Evolutionary conservation across 805 yeast species (phyloP), one percentile per base, ranked within the genome.

Genomic region (Gaillardinia entomophila): DNA sequence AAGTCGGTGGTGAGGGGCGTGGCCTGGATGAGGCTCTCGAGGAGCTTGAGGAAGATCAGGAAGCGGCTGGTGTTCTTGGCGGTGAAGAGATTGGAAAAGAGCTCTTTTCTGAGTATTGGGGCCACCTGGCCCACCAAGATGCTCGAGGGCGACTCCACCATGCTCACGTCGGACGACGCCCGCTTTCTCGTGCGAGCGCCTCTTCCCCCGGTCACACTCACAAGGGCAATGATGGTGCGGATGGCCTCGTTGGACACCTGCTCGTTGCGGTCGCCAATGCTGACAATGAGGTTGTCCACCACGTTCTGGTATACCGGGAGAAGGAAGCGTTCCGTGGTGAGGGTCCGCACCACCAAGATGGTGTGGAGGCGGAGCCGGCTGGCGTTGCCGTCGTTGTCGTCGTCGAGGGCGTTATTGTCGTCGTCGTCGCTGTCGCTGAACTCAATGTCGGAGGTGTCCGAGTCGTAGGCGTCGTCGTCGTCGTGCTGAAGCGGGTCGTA

Each of bases 341-440:
- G 35, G 0, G 66, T 46, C 12, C 64, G 51, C 6, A 71, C 45
- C 22, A 77, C 46, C 19, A 55, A 57, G 5, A 74, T 63, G 0
- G 84, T 57, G 33, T 68, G 70, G 26, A 73, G 60, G 37, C 92
- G 61, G 13, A 83, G 55, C 41, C 74, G 79, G 82, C 89, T 79
- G 2, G 81, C 64, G 32, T 62, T 65, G 33, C 73, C 81, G 13
- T 48, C 52, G 16, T 57, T 62, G 20, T 61, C 62, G 15, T 54
- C 57, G 14, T 55, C 59, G 36, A 55, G 53, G 18, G 31, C 40
- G 11, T 38, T 36, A n/a, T 41, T 43, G 17, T 37, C 40, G 3
- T 42, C 45, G 12, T 39, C 40, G 16, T 33, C 34, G 13, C 37
- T 42, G 30, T 43, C 49, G 7, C 43, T 41, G 13, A 45, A 42